Base-by-base conservation (phyloP, 441 rosid species). In the Monsonia emarginata region DNA sequence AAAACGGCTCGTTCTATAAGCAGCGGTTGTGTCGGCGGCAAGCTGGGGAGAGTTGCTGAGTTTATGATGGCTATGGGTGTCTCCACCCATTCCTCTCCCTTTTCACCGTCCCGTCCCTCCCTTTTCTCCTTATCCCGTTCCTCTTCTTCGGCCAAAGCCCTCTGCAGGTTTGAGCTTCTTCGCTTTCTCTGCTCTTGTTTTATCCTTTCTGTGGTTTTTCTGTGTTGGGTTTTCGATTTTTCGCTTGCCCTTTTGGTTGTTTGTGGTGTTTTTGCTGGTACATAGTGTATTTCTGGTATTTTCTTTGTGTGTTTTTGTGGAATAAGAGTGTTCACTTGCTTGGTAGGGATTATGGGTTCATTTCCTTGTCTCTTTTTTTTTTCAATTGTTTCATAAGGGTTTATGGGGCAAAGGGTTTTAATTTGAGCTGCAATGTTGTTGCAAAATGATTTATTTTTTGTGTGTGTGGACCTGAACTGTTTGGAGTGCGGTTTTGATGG, bases 11-110 rank as follows among this genome's bases (percentile, higher is more conserved):
- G 69, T 73, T 66, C 69, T 74, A 48, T 42, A 25, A 25, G 21
- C 60, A 18, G 9, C 32, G 61, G 22, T 60, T 27, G 58, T 34
- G 36, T 9, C 58, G 16, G 50, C 67, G 65, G 74, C 69, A 83
- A 82, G 80, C 85, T 88, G 80, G 86, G 84, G 52, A 81, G 75
- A 74, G 71, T 76, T 66, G 69, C 77, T 28, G 79, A 78, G 56
- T 54, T 27, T 36, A 60, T 58, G 65, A 67, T 72, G 75, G 81
- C 86, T 64, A 85, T 88, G 89, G 91, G 93, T 65, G 67, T 82
- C 79, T 80, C 83, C 65, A 68, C 83, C 69, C 85, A 85, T 46
- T 67, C 70, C 63, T 56, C 70, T 57, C 77, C 89, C 32, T 75
- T 85, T 66, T 66, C 78, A 60, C 85, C 83, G 0, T 61, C 75